These are phyloP conservation scores for Sporothrix curviconia DNA, from an alignment of 2,329 filamentous ascomycete species.

Conservation along the genomic window DNA sequence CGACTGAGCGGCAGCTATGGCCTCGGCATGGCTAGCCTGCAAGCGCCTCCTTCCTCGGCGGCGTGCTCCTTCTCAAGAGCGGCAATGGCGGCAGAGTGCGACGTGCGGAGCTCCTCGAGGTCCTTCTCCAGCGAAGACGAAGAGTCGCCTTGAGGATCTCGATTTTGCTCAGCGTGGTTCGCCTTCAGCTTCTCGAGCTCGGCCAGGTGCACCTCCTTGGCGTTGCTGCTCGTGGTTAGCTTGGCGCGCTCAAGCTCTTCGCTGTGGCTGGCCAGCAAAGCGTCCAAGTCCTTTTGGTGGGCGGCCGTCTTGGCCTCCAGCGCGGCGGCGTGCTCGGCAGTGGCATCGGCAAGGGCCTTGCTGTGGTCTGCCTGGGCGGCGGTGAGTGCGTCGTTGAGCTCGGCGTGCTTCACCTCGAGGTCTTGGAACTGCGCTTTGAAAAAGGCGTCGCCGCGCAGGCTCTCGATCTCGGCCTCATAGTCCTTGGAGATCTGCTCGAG, in stretches of 20 bases:
- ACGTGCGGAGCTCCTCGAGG: slow-evolving; percentile 34
- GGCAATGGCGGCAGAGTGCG: slow-evolving; percentile 39
- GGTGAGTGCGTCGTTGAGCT: slow-evolving; percentile 29
- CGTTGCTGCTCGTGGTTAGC: slow-evolving; percentile 43
- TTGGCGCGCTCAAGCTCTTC: slow-evolving; percentile 53
- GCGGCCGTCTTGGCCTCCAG: slow-evolving; percentile 46
- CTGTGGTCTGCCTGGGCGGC: slow-evolving; percentile 33
- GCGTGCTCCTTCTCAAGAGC: slow-evolving; percentile 36
- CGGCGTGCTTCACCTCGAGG: slow-evolving; percentile 50
- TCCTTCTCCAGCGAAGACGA: slow-evolving; percentile 30
- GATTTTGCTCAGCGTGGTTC: slow-evolving; percentile 44
- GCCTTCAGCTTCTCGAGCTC: slow-evolving; percentile 50
- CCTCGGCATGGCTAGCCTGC: slow-evolving; percentile 28
- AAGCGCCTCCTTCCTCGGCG: slow-evolving; percentile 33
- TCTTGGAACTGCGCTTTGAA: slow-evolving; percentile 59
- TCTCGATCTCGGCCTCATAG: slow-evolving; percentile 60
- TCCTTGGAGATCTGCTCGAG: slow-evolving; percentile 53
- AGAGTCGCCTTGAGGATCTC: slow-evolving; percentile 22
- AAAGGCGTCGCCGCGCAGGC: slow-evolving; percentile 54
- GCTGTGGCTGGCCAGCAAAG: slow-evolving; percentile 49
- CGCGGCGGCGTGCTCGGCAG: slow-evolving; percentile 39
- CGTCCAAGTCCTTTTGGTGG: slow-evolving; percentile 48
- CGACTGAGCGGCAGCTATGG: slow-evolving; percentile 23
- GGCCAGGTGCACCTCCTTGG: slow-evolving; percentile 40
- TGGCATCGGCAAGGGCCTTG: slow-evolving; percentile 37